Evolutionary conservation across 1,284 basidiomycete species (phyloP).

Genomic region (Fomitopsis schrenkii): DNA sequence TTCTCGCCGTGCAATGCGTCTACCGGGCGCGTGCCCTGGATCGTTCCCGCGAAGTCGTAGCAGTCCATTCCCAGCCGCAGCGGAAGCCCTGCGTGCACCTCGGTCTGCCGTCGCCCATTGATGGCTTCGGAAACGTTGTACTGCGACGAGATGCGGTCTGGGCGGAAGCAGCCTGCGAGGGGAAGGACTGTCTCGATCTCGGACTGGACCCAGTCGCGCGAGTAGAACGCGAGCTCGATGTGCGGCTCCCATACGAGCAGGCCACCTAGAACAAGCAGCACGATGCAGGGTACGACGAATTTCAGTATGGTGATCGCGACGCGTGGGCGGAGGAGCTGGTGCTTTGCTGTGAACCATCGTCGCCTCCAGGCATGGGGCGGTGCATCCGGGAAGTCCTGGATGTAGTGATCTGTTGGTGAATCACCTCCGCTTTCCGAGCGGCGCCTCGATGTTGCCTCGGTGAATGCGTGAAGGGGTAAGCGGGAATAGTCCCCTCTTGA

Average conservation of each 20-base stretch:
- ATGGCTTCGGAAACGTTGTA: conserved; percentile 70
- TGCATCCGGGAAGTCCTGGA: background rate
- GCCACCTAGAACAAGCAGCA: conserved; percentile 40
- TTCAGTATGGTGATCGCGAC: conserved; percentile 16
- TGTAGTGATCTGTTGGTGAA: background rate
- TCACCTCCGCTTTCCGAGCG: conserved; percentile 1
- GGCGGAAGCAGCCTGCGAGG: conserved; percentile 73
- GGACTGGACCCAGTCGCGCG: conserved; percentile 65
- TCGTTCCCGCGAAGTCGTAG: conserved; percentile 82
- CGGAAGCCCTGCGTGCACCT: conserved; percentile 74
- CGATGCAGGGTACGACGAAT: conserved; percentile 26
- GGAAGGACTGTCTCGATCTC: conserved; percentile 63
- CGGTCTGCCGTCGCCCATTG: conserved; percentile 56
- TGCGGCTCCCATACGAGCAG: conserved; percentile 72
- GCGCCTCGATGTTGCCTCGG: conserved; percentile 5
- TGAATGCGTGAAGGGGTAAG: conserved; percentile 10
- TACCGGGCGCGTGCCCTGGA: conserved; percentile 34
- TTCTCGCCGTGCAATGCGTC: background rate
- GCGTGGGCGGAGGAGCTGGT: conserved; percentile 14
- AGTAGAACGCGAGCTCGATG: conserved; percentile 76
- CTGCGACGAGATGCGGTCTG: conserved; percentile 47
- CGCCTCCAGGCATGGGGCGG: conserved; percentile 5
- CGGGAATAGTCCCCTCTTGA: conserved; percentile 13
- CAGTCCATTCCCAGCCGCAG: conserved; percentile 81
- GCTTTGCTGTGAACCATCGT: conserved; percentile 1